A percentile compares a stretch with the other conserved stretches of the same genome.
These are phyloP conservation scores for Phlegmacium glaucopus DNA, from an alignment of 768 basidiomycete genomes.

Conservation along the genomic window DNA sequence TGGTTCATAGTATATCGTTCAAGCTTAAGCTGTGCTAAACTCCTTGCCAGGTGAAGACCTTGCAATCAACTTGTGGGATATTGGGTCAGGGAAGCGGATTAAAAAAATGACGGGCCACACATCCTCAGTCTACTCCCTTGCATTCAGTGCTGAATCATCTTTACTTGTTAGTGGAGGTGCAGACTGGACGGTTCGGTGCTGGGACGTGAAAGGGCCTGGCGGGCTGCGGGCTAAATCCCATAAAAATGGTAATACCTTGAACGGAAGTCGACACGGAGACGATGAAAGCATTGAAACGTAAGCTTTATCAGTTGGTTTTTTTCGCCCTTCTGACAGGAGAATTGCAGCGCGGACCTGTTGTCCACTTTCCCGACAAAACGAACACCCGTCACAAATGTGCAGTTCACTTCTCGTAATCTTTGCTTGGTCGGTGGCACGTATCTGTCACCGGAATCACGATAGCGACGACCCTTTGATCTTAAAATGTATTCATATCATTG, in stretches of 20 bases:
- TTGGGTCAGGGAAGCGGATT: conserved; percentile 89
- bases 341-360: conserved; percentile 72
- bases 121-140: conserved; percentile 83
- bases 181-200: conserved; percentile 97
- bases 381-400: conserved; percentile 88
- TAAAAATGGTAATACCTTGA: conserved; percentile 44
- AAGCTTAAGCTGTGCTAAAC: not conserved
- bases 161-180: conserved; percentile 88
- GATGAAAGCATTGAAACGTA: conserved; percentile 72
- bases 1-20: conserved; percentile 7
- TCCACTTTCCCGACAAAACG: conserved; percentile 94
- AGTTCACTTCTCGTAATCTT: conserved; percentile 93
- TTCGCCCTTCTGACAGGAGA: conserved; percentile 6
- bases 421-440: conserved; percentile 84
- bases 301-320: conserved; percentile 24
- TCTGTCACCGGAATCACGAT: conserved; percentile 51
- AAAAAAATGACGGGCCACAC: conserved; percentile 97
- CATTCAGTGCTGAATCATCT: conserved; percentile 90
- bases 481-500: no score
- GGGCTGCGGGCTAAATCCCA: conserved; percentile 54
- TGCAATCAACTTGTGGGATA: conserved; percentile 94
- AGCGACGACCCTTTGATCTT: not conserved
- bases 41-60: conserved; percentile 71
- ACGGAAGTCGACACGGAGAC: conserved; percentile 38
- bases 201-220: conserved; percentile 88